Evolutionary conservation across 345 rosid species (phyloP).

Genomic region (Diplotaxis tenuifolia): DNA sequence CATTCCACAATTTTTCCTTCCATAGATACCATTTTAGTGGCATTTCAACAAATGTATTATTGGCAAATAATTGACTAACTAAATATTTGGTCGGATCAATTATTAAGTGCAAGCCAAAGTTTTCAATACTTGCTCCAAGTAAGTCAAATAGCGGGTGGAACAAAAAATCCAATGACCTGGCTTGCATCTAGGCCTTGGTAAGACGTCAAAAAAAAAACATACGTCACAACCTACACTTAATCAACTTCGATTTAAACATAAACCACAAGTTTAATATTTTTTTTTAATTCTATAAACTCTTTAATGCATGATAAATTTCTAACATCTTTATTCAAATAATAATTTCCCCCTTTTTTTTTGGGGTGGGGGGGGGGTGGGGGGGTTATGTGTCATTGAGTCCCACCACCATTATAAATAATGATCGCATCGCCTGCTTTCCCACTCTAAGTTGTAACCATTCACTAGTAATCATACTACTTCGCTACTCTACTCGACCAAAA

Average conservation of each 20-base stretch:
- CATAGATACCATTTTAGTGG: no score
- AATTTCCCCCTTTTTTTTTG: slow-evolving; percentile 2
- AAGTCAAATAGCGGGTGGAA: no score
- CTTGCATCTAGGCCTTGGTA: no score
- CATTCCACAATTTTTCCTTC: no score
- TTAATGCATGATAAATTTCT: slow-evolving; percentile 18
- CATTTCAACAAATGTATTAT: no score
- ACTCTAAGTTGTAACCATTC: slow-evolving; percentile 40
- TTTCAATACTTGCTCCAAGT: no score
- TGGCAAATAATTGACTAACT: no score
- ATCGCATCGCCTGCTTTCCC: slow-evolving; percentile 39
- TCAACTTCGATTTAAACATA: slow-evolving; percentile 12
- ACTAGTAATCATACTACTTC: slow-evolving; percentile 48
- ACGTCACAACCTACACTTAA: slow-evolving; percentile 17
- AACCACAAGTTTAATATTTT: neutral
- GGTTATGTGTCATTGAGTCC: slow-evolving; percentile 30
- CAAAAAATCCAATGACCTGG: no score
- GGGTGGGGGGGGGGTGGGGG: no score
- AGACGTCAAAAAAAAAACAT: slow-evolving; percentile 16
- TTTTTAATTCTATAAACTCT: slow-evolving; percentile 17
- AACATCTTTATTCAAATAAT: slow-evolving; percentile 27
- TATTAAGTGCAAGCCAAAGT: no score
- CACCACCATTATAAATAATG: slow-evolving; percentile 67
- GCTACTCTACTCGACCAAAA: neutral
- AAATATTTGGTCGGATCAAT: no score